Percentiles rank a stretch among this genome's conserved stretches.
Conservation (phyloP, 2,329 filamentous ascomycete genomes). For the Cladophialophora psammophila region DNA sequence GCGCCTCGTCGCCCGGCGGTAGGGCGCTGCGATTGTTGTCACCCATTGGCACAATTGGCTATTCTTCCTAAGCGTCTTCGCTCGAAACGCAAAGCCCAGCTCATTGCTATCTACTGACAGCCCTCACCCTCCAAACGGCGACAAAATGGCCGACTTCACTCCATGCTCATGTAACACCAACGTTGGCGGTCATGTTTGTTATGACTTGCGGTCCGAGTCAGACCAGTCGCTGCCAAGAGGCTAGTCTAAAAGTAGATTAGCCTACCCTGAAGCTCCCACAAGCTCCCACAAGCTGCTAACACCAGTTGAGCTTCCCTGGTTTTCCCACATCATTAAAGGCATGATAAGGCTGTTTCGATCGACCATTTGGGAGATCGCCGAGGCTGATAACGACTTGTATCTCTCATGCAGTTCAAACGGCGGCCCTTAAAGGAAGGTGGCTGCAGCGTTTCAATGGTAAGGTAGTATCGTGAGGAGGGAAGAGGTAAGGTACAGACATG, state of each 20-base stretch:
- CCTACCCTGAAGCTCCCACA: not conserved
- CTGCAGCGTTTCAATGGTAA: slow-evolving; percentile 20
- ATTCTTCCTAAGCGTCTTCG: slow-evolving; percentile 6
- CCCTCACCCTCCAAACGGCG: not conserved
- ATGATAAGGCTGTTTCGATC: slow-evolving; percentile 5
- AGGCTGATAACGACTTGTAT: not conserved
- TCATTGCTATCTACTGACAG: not conserved
- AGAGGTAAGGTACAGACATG: not conserved
- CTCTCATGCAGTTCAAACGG: not conserved
- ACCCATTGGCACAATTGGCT: slow-evolving; percentile 9
- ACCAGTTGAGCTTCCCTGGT: too few species aligned
- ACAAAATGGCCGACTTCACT: not conserved
- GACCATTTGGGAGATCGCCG: not conserved
- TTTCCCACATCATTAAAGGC: not conserved
- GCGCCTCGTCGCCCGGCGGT: slow-evolving; percentile 9
- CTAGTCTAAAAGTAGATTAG: not conserved
- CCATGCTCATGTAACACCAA: not conserved
- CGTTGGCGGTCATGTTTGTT: not conserved
- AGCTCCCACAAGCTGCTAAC: not conserved
- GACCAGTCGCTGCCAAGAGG: not conserved
- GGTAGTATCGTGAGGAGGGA: slow-evolving; percentile 16
- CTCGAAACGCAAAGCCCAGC: not conserved
- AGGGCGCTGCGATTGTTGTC: slow-evolving; percentile 21
- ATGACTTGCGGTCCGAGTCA: not conserved
- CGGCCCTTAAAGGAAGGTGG: slow-evolving; percentile 18